Conservation (phyloP, 805 yeast genomes). For the Jamesozyma lodderae region DNA sequence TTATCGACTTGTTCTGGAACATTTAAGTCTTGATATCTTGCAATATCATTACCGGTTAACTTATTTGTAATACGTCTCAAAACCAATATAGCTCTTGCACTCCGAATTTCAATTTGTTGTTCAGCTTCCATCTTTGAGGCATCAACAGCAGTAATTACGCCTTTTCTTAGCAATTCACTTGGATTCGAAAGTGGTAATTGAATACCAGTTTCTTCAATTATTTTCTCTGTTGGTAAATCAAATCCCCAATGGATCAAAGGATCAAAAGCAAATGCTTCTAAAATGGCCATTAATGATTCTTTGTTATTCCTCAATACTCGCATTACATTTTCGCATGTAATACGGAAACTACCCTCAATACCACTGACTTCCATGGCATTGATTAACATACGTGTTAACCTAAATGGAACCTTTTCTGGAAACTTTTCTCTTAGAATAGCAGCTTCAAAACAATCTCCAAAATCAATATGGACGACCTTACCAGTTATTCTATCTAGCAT, state of each 20-base stretch:
- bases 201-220: constrained; percentile 68
- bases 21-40: constrained; percentile 56
- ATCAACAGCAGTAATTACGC: constrained; percentile 68
- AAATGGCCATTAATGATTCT: constrained; percentile 92
- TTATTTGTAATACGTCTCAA: constrained; percentile 84
- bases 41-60: constrained; percentile 86
- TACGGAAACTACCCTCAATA: constrained; percentile 91
- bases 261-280: constrained; percentile 96
- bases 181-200: constrained; percentile 57
- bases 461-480: constrained; percentile 91
- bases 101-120: constrained; percentile 62
- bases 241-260: constrained; percentile 98
- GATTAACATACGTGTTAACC: constrained; percentile 90
- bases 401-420: constrained; percentile 95
- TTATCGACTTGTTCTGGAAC: constrained; percentile 88
- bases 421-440: constrained; percentile 91
- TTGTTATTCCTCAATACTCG: constrained; percentile 83
- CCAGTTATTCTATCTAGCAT: constrained; percentile 94
- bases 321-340: constrained; percentile 96
- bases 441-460: constrained; percentile 97
- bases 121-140: constrained; percentile 60
- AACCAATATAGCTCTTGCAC: constrained; percentile 85
- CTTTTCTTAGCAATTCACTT: constrained; percentile 58
- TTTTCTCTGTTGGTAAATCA: constrained; percentile 76
- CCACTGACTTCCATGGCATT: constrained; percentile 99